Evolutionary conservation across 306 rosid species (phyloP).

Genomic region (Leucaena leucocephala): DNA sequence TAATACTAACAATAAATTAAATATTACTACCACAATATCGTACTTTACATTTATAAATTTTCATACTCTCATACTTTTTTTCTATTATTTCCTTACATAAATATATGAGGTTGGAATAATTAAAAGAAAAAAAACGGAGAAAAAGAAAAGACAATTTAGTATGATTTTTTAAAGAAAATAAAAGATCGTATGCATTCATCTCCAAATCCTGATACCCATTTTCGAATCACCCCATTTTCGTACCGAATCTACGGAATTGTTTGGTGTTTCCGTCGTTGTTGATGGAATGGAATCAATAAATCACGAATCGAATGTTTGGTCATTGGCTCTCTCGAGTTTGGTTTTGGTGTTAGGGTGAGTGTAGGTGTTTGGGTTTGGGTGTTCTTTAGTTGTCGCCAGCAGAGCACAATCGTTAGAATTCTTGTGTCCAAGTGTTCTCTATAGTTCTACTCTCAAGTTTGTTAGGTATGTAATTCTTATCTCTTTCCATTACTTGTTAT

Average conservation of each 20-base stretch:
- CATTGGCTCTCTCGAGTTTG: background rate
- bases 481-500: background rate
- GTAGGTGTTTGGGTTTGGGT: background rate
- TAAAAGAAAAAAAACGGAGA: no score
- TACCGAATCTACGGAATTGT: background rate
- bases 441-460: background rate
- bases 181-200: no score
- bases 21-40: no score
- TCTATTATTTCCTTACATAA: no score
- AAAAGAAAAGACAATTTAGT: no score
- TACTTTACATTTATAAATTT: no score
- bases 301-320: background rate
- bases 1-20: no score
- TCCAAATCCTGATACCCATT: no score
- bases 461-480: background rate
- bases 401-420: background rate
- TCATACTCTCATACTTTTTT: no score
- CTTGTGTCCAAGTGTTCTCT: background rate
- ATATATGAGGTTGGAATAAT: no score
- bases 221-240: background rate
- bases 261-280: no score
- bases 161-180: no score
- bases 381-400: conserved; percentile 8
- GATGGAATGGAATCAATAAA: background rate
- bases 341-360: background rate